A percentile compares a stretch with the other conserved stretches of the same genome.
Evolutionary conservation across 768 basidiomycete genomes (phyloP).

Genomic region (Gymnopilus junonius): DNA sequence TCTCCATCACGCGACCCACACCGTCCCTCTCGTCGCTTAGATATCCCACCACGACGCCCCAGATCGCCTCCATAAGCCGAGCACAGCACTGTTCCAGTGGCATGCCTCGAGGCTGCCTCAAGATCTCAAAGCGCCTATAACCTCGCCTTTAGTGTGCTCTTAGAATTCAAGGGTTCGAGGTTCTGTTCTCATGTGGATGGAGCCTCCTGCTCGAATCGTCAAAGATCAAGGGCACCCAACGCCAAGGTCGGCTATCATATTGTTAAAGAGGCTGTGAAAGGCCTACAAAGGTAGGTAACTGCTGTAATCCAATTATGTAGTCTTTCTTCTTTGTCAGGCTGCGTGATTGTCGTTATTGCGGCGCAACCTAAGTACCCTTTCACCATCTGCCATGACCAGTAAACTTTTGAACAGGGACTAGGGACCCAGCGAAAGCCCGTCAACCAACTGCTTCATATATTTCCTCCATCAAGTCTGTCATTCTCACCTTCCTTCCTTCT

Average conservation of each 20-base stretch:
- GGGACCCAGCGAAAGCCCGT: neutral
- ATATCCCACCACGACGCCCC: conserved; percentile 12
- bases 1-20: conserved; percentile 17
- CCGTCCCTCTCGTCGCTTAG: conserved; percentile 11
- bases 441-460: neutral
- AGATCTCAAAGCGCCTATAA: neutral
- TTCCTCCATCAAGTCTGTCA: neutral
- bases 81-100: neutral
- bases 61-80: conserved; percentile 2
- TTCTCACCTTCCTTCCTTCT: neutral
- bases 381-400: conserved; percentile 6
- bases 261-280: conserved; percentile 4
- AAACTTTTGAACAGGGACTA: neutral
- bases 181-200: neutral
- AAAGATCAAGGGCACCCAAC: neutral
- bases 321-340: conserved; percentile 12
- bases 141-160: conserved; percentile 1
- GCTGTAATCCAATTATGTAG: neutral
- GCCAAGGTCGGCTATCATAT: conserved; percentile 8
- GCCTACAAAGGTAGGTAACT: neutral
- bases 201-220: neutral
- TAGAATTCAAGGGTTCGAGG: conserved; percentile 1
- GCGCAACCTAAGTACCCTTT: neutral
- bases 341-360: conserved; percentile 15
- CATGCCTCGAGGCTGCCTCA: conserved; percentile 10